Conservation (phyloP, 495 filamentous ascomycete genomes). For the Talaromyces liani region DNA sequence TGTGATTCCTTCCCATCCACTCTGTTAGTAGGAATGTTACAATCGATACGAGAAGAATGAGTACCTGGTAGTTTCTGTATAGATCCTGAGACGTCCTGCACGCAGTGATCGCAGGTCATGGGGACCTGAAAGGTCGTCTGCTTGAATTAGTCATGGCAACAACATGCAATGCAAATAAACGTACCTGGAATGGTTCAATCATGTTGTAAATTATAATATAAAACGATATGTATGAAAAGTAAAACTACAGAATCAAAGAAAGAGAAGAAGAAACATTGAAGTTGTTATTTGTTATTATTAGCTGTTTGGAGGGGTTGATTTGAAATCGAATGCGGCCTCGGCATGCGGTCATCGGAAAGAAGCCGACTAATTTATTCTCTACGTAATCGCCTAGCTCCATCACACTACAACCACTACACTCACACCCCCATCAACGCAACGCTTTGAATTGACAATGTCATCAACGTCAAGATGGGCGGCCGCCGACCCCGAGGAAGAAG, state of each 20-base stretch:
- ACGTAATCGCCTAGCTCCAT: neutral
- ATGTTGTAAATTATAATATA: slow-evolving; percentile 19
- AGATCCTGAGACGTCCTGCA: slow-evolving; percentile 72
- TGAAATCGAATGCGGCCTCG: slow-evolving; percentile 23
- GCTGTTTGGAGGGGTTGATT: slow-evolving; percentile 21
- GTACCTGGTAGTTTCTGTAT: slow-evolving; percentile 65
- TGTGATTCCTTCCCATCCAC: slow-evolving; percentile 27
- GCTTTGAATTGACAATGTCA: slow-evolving; percentile 23
- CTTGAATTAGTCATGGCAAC: neutral
- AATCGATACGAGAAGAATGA: neutral
- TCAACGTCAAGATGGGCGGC: slow-evolving; percentile 81
- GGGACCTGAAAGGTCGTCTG: slow-evolving; percentile 93
- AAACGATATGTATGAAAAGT: slow-evolving; percentile 6
- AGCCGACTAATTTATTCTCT: neutral
- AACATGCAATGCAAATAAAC: slow-evolving; percentile 9
- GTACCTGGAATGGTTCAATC: slow-evolving; percentile 54
- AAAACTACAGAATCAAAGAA: neutral
- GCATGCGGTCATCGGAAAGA: neutral
- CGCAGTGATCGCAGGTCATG: slow-evolving; percentile 81
- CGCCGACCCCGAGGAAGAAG: slow-evolving; percentile 61
- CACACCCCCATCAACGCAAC: slow-evolving; percentile 43
- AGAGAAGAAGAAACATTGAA: slow-evolving; percentile 2
- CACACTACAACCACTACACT: neutral
- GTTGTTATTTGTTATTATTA: neutral
- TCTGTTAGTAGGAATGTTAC: neutral